A percentile compares a stretch with the other conserved stretches of the same genome.
phyloP scores from a whole-genome alignment of 208 protist genomes.

The Wallacemonas sp. region DNA sequence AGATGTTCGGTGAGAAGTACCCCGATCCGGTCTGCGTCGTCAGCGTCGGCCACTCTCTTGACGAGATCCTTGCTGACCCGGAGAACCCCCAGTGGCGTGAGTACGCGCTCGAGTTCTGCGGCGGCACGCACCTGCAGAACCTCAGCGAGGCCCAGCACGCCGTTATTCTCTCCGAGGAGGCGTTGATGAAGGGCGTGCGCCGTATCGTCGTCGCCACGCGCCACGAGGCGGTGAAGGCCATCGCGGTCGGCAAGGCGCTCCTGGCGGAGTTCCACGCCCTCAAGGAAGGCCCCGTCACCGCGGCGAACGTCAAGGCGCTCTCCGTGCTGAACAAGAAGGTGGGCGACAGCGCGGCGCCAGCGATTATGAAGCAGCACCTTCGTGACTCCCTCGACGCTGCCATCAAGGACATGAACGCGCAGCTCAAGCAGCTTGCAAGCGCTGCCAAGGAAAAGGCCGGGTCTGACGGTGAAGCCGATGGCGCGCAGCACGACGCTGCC shows the following conservation, averaged over 20 bases:
- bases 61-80: slow-evolving; percentile 88
- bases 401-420: slow-evolving; percentile 70
- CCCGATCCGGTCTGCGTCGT: slow-evolving; percentile 98
- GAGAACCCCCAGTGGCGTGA: slow-evolving; percentile 84
- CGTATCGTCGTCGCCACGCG: slow-evolving; percentile 82
- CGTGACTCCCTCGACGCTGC: slow-evolving; percentile 77
- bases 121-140: slow-evolving; percentile 94
- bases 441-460: slow-evolving; percentile 72
- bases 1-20: slow-evolving; percentile 99
- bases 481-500: slow-evolving; percentile 36
- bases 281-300: slow-evolving; percentile 23
- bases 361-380: slow-evolving; percentile 76
- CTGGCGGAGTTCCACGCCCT: slow-evolving; percentile 53
- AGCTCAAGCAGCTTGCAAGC: slow-evolving; percentile 62
- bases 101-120: slow-evolving; percentile 98
- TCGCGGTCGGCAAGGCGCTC: slow-evolving; percentile 43
- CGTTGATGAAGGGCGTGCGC: slow-evolving; percentile 93
- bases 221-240: slow-evolving; percentile 56
- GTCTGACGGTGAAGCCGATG: slow-evolving; percentile 48
- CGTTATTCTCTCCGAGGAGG: slow-evolving; percentile 93
- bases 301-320: slow-evolving; percentile 78
- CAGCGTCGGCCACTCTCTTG: slow-evolving; percentile 92
- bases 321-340: slow-evolving; percentile 91
- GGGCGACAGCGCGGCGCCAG: slow-evolving; percentile 73
- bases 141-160: slow-evolving; percentile 88